phyloP scores from a whole-genome alignment of 129 eudicot genomes.

The Sambucus nigra region DNA sequence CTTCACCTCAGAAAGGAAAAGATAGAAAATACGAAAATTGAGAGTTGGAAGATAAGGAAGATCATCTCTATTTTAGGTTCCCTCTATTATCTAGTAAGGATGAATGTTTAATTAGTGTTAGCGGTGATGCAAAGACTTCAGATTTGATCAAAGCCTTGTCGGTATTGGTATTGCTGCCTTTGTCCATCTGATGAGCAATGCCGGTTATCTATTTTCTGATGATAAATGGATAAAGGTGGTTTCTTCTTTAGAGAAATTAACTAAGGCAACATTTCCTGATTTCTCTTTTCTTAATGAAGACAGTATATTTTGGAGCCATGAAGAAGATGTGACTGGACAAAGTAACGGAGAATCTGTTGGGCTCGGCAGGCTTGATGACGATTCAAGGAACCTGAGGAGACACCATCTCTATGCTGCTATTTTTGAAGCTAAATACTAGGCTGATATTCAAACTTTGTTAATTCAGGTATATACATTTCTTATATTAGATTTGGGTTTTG shows the following conservation, averaged over 20 bases:
- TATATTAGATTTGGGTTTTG: no score
- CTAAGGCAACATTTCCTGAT: slow-evolving; percentile 72
- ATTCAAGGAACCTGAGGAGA: no score
- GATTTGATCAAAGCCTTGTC: no score
- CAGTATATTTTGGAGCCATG: slow-evolving; percentile 20
- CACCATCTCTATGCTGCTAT: no score
- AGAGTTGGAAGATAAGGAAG: no score
- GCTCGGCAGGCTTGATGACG: no score
- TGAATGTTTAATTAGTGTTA: neutral
- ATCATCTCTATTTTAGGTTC: slow-evolving; percentile 74
- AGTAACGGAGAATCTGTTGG: slow-evolving; percentile 37
- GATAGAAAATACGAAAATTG: no score
- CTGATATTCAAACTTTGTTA: no score
- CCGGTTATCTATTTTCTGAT: slow-evolving; percentile 72
- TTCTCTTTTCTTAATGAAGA: slow-evolving; percentile 45
- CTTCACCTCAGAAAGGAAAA: no score
- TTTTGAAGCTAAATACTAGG: no score
- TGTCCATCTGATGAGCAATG: slow-evolving; percentile 87
- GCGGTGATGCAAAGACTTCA: no score
- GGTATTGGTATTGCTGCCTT: slow-evolving; percentile 98
- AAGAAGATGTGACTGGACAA: slow-evolving; percentile 32
- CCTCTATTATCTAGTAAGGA: slow-evolving; percentile 88
- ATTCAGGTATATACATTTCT: no score
- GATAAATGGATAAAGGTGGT: slow-evolving; percentile 94
- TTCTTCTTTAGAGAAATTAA: slow-evolving; percentile 61